Conservation (phyloP, 495 filamentous ascomycete species). For the Chlorociboria aeruginascens region DNA sequence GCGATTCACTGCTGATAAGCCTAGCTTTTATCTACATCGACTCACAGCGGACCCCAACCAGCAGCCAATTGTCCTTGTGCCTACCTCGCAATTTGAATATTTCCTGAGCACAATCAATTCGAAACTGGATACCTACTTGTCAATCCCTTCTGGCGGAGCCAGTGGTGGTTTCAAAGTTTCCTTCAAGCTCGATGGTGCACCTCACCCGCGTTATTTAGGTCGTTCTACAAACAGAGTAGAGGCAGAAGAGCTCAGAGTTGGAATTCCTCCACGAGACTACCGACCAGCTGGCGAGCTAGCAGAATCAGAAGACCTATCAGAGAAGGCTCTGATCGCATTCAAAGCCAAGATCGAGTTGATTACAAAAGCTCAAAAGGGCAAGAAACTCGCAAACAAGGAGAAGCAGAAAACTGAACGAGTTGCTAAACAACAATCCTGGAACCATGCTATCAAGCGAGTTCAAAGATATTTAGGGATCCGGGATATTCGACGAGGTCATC, state of each 20-base stretch:
- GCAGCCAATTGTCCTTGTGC: conserved; percentile 50
- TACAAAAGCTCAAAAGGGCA: conserved; percentile 29
- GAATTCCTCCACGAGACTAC: conserved; percentile 21
- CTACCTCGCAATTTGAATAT: conserved; percentile 45
- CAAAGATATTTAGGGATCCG: conserved; percentile 62
- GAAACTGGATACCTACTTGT: conserved; percentile 30
- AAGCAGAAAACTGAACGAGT: conserved; percentile 35
- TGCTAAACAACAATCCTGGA: conserved; percentile 33
- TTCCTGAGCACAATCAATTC: conserved; percentile 49
- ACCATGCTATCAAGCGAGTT: conserved; percentile 40
- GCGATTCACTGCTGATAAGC: not conserved
- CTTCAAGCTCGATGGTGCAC: conserved; percentile 44
- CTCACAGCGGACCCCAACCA: conserved; percentile 24
- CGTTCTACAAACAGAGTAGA: conserved; percentile 26
- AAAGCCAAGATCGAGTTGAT: conserved; percentile 32
- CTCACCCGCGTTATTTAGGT: conserved; percentile 54
- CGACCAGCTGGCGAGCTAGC: conserved; percentile 1
- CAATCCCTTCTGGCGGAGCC: conserved; percentile 34
- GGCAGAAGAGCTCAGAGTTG: conserved; percentile 25
- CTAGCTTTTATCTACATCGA: conserved; percentile 57
- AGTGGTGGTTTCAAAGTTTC: conserved; percentile 36
- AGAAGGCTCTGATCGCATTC: conserved; percentile 32
- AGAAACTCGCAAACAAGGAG: conserved; percentile 32
- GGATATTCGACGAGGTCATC: conserved; percentile 4
- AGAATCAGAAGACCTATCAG: conserved; percentile 1